These are phyloP conservation scores for Kazachstania africana DNA, from an alignment of 805 yeast genomes.

Conservation along the genomic window DNA sequence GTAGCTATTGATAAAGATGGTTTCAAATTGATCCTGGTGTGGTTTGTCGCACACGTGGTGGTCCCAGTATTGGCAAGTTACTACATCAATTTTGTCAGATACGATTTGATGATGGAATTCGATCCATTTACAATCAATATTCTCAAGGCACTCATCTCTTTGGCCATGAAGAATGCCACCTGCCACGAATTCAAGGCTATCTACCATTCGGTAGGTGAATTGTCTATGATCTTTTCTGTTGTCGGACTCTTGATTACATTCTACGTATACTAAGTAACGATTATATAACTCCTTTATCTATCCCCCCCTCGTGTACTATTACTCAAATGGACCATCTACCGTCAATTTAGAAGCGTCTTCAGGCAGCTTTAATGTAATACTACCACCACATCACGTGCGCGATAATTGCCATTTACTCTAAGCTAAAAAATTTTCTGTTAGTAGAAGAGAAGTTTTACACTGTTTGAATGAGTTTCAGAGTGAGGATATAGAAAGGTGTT, in stretches of 20 bases:
- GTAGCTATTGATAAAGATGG: not conserved
- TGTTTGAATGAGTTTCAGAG: no score
- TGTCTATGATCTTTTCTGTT: constrained; percentile 3
- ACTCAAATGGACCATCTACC: no score
- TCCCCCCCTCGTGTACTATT: no score
- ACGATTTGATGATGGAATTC: constrained; percentile 16
- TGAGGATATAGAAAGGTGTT: no score
- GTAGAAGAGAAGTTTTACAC: no score
- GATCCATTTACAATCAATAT: constrained; percentile 24
- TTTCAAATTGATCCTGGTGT: constrained; percentile 3
- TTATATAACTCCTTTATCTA: no score
- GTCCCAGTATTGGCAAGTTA: constrained; percentile 16
- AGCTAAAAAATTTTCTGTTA: no score
- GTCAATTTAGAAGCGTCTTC: no score
- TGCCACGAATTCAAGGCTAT: not conserved
- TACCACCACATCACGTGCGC: no score
- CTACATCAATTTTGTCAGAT: constrained; percentile 23
- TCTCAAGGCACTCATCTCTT: constrained; percentile 13
- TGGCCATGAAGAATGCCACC: no score
- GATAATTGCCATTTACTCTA: no score
- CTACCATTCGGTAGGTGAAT: not conserved
- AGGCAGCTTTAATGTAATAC: no score
- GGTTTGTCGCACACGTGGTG: constrained; percentile 9
- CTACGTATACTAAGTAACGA: constrained; percentile 1
- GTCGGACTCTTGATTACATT: constrained; percentile 2